These are phyloP conservation scores for Thermochaetoides thermophila DNA, from an alignment of 495 filamentous ascomycete genomes.

Conservation along the genomic window DNA sequence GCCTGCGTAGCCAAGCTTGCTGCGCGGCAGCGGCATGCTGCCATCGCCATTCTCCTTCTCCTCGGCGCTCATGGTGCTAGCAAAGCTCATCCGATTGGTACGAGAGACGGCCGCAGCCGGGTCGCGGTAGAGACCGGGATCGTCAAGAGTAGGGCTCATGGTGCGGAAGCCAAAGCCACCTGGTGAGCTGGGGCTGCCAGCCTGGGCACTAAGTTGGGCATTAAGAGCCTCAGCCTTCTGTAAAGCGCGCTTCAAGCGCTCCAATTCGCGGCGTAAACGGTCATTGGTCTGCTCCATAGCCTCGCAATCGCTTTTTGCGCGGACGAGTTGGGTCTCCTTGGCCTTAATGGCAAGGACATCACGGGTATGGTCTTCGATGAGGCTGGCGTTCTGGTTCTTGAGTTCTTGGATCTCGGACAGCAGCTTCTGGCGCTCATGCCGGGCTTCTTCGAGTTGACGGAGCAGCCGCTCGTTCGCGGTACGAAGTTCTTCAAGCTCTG, in stretches of 20 bases:
- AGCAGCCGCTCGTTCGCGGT: conserved; percentile 63
- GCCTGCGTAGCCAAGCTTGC: conserved; percentile 34
- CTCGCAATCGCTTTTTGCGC: conserved; percentile 80
- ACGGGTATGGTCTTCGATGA: conserved; percentile 94
- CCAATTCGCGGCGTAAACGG: conserved; percentile 75
- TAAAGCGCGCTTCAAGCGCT: conserved; percentile 71
- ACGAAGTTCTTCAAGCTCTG: conserved; percentile 80
- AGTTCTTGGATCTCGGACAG: conserved; percentile 72
- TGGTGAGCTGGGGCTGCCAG: conserved; percentile 27
- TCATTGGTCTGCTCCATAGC: conserved; percentile 70
- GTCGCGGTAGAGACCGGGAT: conserved; percentile 42
- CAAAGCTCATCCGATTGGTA: conserved; percentile 47
- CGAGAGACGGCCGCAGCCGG: conserved; percentile 21
- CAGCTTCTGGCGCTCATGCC: conserved; percentile 56
- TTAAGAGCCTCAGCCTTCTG: conserved; percentile 35
- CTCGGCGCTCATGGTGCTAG: conserved; percentile 60
- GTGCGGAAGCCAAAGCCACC: conserved; percentile 15
- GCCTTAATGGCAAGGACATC: conserved; percentile 94
- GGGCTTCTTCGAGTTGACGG: conserved; percentile 57
- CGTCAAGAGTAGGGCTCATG: conserved; percentile 32
- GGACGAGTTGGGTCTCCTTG: conserved; percentile 92
- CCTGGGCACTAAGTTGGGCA: conserved; percentile 16
- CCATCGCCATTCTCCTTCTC: conserved; percentile 63
- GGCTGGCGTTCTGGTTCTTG: conserved; percentile 85
- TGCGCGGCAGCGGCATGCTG: conserved; percentile 23